phyloP scores from a whole-genome alignment of 2,329 filamentous ascomycete species.

The Onygenales sp. region DNA sequence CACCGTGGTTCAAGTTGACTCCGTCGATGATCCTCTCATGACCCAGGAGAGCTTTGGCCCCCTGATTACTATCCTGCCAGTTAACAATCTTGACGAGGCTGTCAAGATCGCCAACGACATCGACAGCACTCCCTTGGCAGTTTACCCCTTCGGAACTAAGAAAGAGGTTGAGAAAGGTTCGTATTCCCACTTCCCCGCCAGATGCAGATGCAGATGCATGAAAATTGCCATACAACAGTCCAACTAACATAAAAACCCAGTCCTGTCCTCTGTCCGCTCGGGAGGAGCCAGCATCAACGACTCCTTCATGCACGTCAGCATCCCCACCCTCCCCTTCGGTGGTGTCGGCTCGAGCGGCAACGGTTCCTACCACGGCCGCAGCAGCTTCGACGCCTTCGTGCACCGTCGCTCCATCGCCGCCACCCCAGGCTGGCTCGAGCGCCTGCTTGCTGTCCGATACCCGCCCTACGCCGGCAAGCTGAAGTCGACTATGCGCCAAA shows the following conservation, averaged over 20 bases:
- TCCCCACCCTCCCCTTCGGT: slow-evolving; percentile 68
- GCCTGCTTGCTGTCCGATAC: slow-evolving; percentile 48
- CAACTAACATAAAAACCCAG: slow-evolving; percentile 24
- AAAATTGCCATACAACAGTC: background rate
- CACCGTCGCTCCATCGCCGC: slow-evolving; percentile 50
- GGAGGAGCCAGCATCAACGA: slow-evolving; percentile 53
- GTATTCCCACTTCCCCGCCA: slow-evolving; percentile 13
- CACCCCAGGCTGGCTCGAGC: slow-evolving; percentile 53
- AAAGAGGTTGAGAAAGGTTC: slow-evolving; percentile 64
- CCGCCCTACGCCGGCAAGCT: slow-evolving; percentile 52
- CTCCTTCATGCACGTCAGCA: slow-evolving; percentile 59
- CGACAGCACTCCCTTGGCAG: slow-evolving; percentile 70
- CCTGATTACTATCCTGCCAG: slow-evolving; percentile 73
- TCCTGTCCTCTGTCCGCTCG: slow-evolving; percentile 54
- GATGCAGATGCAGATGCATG: background rate
- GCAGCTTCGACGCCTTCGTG: slow-evolving; percentile 55
- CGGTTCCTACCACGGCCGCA: slow-evolving; percentile 67
- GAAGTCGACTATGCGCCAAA: slow-evolving; percentile 42
- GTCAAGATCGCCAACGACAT: slow-evolving; percentile 72
- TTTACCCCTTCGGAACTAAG: slow-evolving; percentile 79
- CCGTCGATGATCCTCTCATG: slow-evolving; percentile 66
- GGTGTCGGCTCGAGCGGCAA: slow-evolving; percentile 72
- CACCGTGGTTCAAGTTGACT: slow-evolving; percentile 78
- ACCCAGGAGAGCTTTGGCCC: slow-evolving; percentile 85
- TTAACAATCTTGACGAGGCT: slow-evolving; percentile 73